Conservation (phyloP, 1,284 basidiomycete species). For the Mycena citricolor region DNA sequence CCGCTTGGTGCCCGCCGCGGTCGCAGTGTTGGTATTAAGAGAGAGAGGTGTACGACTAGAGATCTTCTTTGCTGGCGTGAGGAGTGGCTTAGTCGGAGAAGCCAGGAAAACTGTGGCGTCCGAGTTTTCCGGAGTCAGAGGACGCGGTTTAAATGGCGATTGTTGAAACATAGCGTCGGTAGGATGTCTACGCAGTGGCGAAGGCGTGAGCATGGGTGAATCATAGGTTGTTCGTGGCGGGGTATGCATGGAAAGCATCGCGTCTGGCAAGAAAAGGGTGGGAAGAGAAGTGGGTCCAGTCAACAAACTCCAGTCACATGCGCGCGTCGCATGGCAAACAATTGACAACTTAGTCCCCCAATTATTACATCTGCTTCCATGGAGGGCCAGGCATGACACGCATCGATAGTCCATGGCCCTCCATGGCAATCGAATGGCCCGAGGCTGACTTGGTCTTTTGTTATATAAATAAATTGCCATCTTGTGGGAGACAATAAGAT, state of each 20-base stretch:
- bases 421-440: too few species aligned
- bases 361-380: too few species aligned
- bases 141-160: conserved; percentile 53
- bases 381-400: too few species aligned
- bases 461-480: background rate
- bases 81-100: conserved; percentile 45
- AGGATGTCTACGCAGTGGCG: conserved; percentile 51
- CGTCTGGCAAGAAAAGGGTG: background rate
- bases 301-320: conserved; percentile 9
- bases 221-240: conserved; percentile 34
- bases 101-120: conserved; percentile 55
- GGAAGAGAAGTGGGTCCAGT: conserved; percentile 8
- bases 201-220: conserved; percentile 61
- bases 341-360: too few species aligned
- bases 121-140: conserved; percentile 51
- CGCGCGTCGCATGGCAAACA: conserved; percentile 1
- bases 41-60: conserved; percentile 29
- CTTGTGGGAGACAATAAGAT: too few species aligned
- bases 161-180: too few species aligned
- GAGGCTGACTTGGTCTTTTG: too few species aligned
- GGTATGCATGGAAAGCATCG: conserved; percentile 20
- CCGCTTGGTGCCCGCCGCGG: conserved; percentile 58
- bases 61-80: conserved; percentile 40
- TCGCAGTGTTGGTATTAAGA: conserved; percentile 28
- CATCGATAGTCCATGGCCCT: too few species aligned